Conservation (phyloP, 2,329 filamentous ascomycete species). For the Amphichorda felina region DNA sequence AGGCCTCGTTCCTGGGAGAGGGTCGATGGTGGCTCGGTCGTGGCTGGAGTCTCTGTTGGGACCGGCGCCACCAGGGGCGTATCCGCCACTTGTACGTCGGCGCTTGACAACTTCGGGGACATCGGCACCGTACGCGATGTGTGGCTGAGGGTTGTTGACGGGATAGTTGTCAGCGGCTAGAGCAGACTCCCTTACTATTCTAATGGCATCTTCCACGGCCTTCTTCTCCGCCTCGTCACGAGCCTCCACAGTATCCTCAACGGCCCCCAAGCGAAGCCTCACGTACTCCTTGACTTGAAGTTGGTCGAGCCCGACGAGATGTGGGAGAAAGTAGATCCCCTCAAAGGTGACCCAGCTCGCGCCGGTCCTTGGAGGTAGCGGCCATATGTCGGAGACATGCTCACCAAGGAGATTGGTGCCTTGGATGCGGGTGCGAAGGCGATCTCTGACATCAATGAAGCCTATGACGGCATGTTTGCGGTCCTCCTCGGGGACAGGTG, state of each 20-base stretch:
- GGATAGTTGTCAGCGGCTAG: slow-evolving; percentile 9
- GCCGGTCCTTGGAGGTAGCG: slow-evolving; percentile 44
- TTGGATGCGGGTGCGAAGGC: slow-evolving; percentile 47
- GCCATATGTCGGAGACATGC: slow-evolving; percentile 29
- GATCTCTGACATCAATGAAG: slow-evolving; percentile 49
- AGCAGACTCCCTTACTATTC: slow-evolving; percentile 25
- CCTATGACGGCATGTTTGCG: slow-evolving; percentile 48
- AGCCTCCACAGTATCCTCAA: slow-evolving; percentile 18
- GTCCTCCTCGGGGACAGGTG: slow-evolving; percentile 30
- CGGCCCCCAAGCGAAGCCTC: slow-evolving; percentile 32
- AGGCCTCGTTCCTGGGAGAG: slow-evolving; percentile 39
- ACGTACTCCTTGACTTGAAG: slow-evolving; percentile 52
- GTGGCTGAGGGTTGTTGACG: slow-evolving; percentile 27
- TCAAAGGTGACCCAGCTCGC: slow-evolving; percentile 56
- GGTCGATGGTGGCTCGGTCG: slow-evolving; percentile 16
- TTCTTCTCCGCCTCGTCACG: slow-evolving; percentile 23
- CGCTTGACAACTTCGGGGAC: slow-evolving; percentile 38
- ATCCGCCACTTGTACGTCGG: slow-evolving; percentile 28
- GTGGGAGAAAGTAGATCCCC: slow-evolving; percentile 43
- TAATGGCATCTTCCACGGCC: slow-evolving; percentile 34
- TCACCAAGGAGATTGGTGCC: slow-evolving; percentile 34
- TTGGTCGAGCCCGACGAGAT: slow-evolving; percentile 42
- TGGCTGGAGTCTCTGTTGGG: slow-evolving; percentile 7
- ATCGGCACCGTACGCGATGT: slow-evolving; percentile 38
- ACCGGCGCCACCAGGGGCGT: background rate